Evolutionary conservation across 1,139 yeast species (phyloP).

Genomic region (Pneumocystis canis): DNA sequence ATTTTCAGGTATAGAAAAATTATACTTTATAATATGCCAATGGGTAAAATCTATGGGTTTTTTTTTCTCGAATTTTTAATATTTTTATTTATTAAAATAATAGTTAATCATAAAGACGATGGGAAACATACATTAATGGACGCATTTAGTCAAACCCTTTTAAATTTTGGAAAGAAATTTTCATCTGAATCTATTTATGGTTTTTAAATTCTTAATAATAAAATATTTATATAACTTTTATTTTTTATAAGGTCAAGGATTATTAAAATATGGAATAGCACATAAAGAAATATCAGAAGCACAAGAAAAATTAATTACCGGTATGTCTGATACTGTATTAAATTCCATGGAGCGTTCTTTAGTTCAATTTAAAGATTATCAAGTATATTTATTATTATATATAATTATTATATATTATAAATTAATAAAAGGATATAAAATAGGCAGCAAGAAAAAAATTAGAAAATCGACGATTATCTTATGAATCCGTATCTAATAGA

Average conservation of each 20-base stretch:
- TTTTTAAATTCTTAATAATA: background rate
- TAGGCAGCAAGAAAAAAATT: conserved; percentile 16
- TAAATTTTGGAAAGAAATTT: conserved; percentile 16
- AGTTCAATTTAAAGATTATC: conserved; percentile 12
- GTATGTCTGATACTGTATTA: conserved; percentile 10
- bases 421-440: conserved; percentile 1
- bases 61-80: too few species aligned
- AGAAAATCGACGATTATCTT: conserved; percentile 18
- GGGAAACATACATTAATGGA: conserved; percentile 16
- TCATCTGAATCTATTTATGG: conserved; percentile 16
- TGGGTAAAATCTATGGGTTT: background rate
- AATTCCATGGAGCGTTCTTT: conserved; percentile 7
- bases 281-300: conserved; percentile 17
- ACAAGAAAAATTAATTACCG: conserved; percentile 15
- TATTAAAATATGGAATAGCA: conserved; percentile 15
- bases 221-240: background rate
- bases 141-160: conserved; percentile 14
- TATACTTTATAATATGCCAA: background rate
- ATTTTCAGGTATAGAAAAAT: background rate
- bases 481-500: conserved; percentile 17
- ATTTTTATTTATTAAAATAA: too few species aligned
- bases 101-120: conserved; percentile 5
- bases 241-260: conserved; percentile 10
- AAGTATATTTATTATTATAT: background rate
- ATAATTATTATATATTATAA: background rate